These are phyloP conservation scores for Calonectria ilicicola DNA, from an alignment of 2,329 filamentous ascomycete species.

Conservation along the genomic window DNA sequence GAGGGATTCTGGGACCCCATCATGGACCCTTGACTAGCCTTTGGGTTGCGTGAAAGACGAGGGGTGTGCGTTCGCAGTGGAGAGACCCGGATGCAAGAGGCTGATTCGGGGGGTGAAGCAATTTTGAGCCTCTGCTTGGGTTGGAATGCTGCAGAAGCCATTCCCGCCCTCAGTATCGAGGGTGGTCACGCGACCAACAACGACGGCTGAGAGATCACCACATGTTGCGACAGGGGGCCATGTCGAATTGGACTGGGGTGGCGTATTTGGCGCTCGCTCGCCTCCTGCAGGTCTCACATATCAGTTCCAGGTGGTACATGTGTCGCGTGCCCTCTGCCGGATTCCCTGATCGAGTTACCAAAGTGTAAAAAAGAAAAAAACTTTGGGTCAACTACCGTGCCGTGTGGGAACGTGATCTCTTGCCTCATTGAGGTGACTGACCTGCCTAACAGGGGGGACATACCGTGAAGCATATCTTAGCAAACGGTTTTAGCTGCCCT, in stretches of 20 bases:
- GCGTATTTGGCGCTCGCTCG: conserved; percentile 6
- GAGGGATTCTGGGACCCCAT: neutral
- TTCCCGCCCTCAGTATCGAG: neutral
- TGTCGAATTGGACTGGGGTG: neutral
- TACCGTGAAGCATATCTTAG: neutral
- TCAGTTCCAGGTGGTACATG: neutral
- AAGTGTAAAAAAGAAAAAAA: neutral
- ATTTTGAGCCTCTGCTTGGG: conserved; percentile 13
- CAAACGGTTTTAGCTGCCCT: neutral
- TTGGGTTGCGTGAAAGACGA: neutral
- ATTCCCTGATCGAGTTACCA: neutral
- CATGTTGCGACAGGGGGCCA: conserved; percentile 1
- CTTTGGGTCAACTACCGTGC: neutral
- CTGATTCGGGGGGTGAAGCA: conserved; percentile 15
- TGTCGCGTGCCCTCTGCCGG: neutral
- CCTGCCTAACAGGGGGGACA: neutral
- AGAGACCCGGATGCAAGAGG: conserved; percentile 8
- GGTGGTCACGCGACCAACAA: conserved; percentile 12
- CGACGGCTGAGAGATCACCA: neutral
- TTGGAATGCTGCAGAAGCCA: neutral
- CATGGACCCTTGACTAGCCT: neutral
- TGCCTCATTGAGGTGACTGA: neutral
- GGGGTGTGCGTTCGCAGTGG: neutral
- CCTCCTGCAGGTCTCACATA: conserved; percentile 10
- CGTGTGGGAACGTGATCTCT: neutral